A percentile compares a stretch with the other conserved stretches of the same genome.
Evolutionary conservation across 768 basidiomycete species (phyloP).

Genomic region (Suillus hirtellus): DNA sequence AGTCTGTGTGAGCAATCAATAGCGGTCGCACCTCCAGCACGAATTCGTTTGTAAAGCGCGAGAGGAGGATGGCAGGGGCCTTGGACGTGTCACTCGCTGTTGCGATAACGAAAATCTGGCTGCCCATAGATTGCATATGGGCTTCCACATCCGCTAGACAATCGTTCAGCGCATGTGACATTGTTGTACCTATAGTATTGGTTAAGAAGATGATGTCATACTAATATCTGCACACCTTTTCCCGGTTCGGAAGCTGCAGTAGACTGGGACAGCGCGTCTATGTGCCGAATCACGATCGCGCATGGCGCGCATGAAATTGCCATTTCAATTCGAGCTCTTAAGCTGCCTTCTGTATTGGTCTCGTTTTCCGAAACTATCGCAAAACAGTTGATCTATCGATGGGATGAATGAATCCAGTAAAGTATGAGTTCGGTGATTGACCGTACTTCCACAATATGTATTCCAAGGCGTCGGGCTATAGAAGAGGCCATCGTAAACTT

Average conservation of each 20-base stretch:
- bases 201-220: conserved; percentile 3
- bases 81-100: conserved; percentile 69
- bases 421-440: not conserved
- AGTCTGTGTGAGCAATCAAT: not conserved
- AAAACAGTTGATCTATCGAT: conserved; percentile 78
- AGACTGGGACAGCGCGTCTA: conserved; percentile 77
- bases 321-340: conserved; percentile 75
- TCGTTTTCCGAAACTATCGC: conserved; percentile 79
- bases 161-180: conserved; percentile 61
- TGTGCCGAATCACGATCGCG: conserved; percentile 73
- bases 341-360: conserved; percentile 67
- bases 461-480: conserved; percentile 63
- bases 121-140: conserved; percentile 63
- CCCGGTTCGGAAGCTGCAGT: conserved; percentile 63
- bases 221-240: conserved; percentile 47
- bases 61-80: conserved; percentile 60
- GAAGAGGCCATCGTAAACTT: conserved; percentile 66
- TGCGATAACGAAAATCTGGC: conserved; percentile 72
- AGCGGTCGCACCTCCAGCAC: conserved; percentile 57
- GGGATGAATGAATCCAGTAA: not conserved
- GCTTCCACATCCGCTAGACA: conserved; percentile 51
- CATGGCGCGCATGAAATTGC: conserved; percentile 82
- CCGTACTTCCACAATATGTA: conserved; percentile 76
- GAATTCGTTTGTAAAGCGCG: conserved; percentile 86
- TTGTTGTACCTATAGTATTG: conserved; percentile 48